Conservation (phyloP, 2,329 filamentous ascomycete genomes). For the Trichoderma arundinaceum region DNA sequence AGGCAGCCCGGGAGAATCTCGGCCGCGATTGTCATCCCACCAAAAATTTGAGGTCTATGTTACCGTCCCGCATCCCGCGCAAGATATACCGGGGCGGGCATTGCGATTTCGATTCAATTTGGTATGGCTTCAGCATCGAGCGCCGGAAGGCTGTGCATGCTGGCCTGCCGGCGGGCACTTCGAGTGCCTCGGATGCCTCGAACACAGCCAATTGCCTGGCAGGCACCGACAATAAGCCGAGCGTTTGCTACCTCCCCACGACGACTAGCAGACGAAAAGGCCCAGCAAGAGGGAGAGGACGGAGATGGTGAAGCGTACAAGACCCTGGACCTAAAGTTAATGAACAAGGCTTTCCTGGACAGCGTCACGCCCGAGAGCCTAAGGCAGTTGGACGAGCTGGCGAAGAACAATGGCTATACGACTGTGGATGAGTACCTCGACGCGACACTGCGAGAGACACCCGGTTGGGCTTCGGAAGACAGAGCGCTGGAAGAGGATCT, state of each 20-base stretch:
- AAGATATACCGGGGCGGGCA: slow-evolving; percentile 20
- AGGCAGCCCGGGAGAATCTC: slow-evolving; percentile 38
- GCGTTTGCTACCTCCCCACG: slow-evolving; percentile 43
- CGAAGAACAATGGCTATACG: slow-evolving; percentile 44
- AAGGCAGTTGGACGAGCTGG: slow-evolving; percentile 45
- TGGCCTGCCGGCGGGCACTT: slow-evolving; percentile 44
- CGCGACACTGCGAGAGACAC: slow-evolving; percentile 39
- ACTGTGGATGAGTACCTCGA: slow-evolving; percentile 45
- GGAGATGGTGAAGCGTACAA: slow-evolving; percentile 35
- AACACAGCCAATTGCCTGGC: slow-evolving; percentile 38
- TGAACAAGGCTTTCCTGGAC: slow-evolving; percentile 42
- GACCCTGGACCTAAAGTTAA: slow-evolving; percentile 41
- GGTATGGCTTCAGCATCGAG: slow-evolving; percentile 49
- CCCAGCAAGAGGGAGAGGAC: slow-evolving; percentile 37
- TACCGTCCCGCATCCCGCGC: slow-evolving; percentile 34
- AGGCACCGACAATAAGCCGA: slow-evolving; percentile 36
- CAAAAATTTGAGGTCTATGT: slow-evolving; percentile 43
- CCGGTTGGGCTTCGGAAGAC: slow-evolving; percentile 43
- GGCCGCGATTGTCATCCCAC: slow-evolving; percentile 35
- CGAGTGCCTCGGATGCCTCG: slow-evolving; percentile 37
- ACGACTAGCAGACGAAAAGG: slow-evolving; percentile 38
- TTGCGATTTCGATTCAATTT: slow-evolving; percentile 36
- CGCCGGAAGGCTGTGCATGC: slow-evolving; percentile 46
- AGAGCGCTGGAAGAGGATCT: slow-evolving; percentile 43
- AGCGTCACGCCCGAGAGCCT: slow-evolving; percentile 42